Conservation (phyloP, 495 filamentous ascomycete genomes). For the Letharia columbiana region DNA sequence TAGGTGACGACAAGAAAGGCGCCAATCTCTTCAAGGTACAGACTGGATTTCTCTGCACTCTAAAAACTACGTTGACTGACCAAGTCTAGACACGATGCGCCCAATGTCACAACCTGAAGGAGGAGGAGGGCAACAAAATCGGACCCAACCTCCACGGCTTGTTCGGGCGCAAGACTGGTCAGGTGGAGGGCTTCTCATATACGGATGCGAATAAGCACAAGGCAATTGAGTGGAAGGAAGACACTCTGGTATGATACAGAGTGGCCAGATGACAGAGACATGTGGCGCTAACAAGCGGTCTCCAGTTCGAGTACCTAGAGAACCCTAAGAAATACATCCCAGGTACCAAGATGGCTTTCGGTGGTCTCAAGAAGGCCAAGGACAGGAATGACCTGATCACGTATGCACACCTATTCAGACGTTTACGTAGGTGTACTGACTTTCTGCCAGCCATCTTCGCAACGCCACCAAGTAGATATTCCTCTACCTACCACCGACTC, state of each 20-base stretch:
- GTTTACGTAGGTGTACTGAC: slow-evolving; percentile 8
- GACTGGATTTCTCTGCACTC: neutral
- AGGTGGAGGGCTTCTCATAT: slow-evolving; percentile 88
- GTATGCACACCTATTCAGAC: slow-evolving; percentile 47
- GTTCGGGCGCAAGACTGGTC: slow-evolving; percentile 90
- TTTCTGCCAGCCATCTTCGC: slow-evolving; percentile 22
- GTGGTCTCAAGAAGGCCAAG: slow-evolving; percentile 99
- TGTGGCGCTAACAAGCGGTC: neutral
- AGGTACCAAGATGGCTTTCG: slow-evolving; percentile 99
- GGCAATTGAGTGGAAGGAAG: slow-evolving; percentile 79
- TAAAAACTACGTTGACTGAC: neutral
- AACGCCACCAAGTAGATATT: slow-evolving; percentile 28
- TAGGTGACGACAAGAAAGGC: slow-evolving; percentile 93
- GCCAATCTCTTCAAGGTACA: slow-evolving; percentile 91
- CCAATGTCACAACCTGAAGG: slow-evolving; percentile 94
- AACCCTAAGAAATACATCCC: slow-evolving; percentile 97
- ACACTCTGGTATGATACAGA: slow-evolving; percentile 61
- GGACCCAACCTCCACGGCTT: slow-evolving; percentile 95
- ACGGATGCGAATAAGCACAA: slow-evolving; percentile 99
- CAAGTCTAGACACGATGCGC: slow-evolving; percentile 72
- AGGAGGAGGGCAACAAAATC: slow-evolving; percentile 87
- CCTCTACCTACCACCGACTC: slow-evolving; percentile 12
- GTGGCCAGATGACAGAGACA: neutral
- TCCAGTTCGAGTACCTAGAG: slow-evolving; percentile 72
- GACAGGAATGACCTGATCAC: slow-evolving; percentile 99